Evolutionary conservation across 805 yeast genomes (phyloP).

Genomic region (Zygoascus biomembranicola): DNA sequence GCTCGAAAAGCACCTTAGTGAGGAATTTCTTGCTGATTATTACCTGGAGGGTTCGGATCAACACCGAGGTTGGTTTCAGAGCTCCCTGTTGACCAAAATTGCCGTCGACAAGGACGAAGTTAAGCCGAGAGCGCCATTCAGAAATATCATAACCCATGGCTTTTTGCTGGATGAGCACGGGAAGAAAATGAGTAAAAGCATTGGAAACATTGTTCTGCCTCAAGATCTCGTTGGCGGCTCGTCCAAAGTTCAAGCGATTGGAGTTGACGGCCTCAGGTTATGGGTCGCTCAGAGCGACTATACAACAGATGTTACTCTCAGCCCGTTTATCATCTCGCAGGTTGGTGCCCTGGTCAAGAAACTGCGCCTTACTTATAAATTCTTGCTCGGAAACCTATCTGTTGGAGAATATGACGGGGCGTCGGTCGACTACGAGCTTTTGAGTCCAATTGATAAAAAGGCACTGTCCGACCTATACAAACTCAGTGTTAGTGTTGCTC

Average conservation of each 20-base stretch:
- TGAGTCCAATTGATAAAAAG: constrained; percentile 44
- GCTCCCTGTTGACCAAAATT: constrained; percentile 74
- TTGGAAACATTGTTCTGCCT: constrained; percentile 77
- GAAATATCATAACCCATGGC: constrained; percentile 81
- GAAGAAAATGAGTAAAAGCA: constrained; percentile 86
- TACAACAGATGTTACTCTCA: constrained; percentile 68
- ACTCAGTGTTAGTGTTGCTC: constrained; percentile 36
- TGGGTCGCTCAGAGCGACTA: constrained; percentile 89
- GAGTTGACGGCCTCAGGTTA: constrained; percentile 83
- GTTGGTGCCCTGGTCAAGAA: constrained; percentile 78
- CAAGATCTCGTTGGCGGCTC: constrained; percentile 41
- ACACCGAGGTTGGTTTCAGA: constrained; percentile 98
- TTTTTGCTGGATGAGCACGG: constrained; percentile 82
- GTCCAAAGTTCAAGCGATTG: constrained; percentile 56
- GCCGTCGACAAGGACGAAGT: constrained; percentile 32
- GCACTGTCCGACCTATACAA: constrained; percentile 47
- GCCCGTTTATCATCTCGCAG: constrained; percentile 61
- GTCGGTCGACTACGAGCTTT: constrained; percentile 27
- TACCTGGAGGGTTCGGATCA: constrained; percentile 97
- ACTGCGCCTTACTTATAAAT: constrained; percentile 71
- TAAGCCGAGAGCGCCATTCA: constrained; percentile 53
- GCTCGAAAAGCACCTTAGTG: constrained; percentile 33
- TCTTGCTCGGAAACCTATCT: constrained; percentile 65
- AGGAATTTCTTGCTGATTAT: constrained; percentile 59
- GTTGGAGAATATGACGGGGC: constrained; percentile 23